Evolutionary conservation across 768 basidiomycete genomes (phyloP), one percentile per base, ranked within the genome.

Genomic region (Mrakia gelida): DNA sequence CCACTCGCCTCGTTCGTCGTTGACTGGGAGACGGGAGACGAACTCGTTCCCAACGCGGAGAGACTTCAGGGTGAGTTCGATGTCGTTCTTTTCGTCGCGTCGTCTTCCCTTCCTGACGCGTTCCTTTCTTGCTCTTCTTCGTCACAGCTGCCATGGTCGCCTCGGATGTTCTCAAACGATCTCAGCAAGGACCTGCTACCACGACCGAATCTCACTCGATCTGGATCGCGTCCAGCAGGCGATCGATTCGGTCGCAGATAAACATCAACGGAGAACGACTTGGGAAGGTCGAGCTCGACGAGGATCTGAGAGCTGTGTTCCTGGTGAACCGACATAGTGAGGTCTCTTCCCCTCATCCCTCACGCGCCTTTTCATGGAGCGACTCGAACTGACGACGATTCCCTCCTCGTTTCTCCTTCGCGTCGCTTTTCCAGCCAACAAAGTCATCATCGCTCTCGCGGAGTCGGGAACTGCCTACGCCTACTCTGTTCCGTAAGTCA

Each of bases 181-280:
- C 89, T 6, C 86, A 87, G 75, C 81, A 84, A 9, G 84, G 86
- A 7, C 86, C 90, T 41, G 28, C 71, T 61, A 21, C 52, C 7
- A 18, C 77, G 13, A 34, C 34, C 2, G 59, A 68, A 18, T 79
- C 81, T 5, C 83, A 85, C 67, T 86, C 85, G 79, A 82, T 89
- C 49, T 87, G 87, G 86, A 85, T 92, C 0, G 85, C 87, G 1
- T 88, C 88, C 18, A 89, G 90, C 28, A 83, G 84, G 15, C 91
- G 88, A 80, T 89, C 90, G 73, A 90, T 88, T 2, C 86, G 89
- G 79, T 87, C 86, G 72, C 86, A 87, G 67, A 83, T 87, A 6
- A 88, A 91, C 81, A 86, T 92, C 54, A 89, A 86, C 67, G 92
- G 92, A 4, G 89, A 92, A 21, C 86, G 88, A 65, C 83, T 93